A percentile compares a stretch with the other conserved stretches of the same genome.
Evolutionary conservation across 1,139 yeast species (phyloP).

Genomic region (Blastobotrys illinoisensis): DNA sequence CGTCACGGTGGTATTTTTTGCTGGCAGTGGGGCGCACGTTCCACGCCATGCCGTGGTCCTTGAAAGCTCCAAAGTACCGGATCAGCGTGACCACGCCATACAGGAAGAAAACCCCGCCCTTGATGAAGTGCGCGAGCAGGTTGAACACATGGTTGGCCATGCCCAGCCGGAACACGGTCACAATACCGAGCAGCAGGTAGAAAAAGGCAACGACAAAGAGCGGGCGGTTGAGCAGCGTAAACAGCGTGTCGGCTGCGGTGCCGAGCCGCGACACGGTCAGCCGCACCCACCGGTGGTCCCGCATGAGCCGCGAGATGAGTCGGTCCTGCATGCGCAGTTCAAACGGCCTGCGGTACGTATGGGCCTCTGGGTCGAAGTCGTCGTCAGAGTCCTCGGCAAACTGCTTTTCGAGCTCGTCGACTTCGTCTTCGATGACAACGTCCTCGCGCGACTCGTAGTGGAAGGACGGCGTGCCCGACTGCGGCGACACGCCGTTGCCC

Average conservation of each 20-base stretch:
- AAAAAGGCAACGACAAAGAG: conserved; percentile 55
- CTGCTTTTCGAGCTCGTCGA: conserved; percentile 4
- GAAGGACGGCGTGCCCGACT: background rate
- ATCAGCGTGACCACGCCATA: conserved; percentile 74
- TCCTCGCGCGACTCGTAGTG: conserved; percentile 2
- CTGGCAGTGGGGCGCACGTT: conserved; percentile 43
- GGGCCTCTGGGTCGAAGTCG: conserved; percentile 1
- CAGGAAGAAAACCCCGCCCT: conserved; percentile 82
- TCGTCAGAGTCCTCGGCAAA: conserved; percentile 12
- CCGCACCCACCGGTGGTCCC: conserved; percentile 27
- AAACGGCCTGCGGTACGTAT: conserved; percentile 2
- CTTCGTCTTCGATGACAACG: conserved; percentile 13
- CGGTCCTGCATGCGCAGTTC: conserved; percentile 17
- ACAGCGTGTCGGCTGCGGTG: conserved; percentile 36
- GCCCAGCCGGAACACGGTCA: conserved; percentile 68
- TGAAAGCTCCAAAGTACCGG: conserved; percentile 79
- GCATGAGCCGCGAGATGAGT: conserved; percentile 24
- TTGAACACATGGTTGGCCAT: conserved; percentile 63
- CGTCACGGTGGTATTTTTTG: background rate
- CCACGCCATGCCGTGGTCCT: conserved; percentile 87
- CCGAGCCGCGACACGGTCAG: conserved; percentile 38
- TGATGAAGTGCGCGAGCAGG: conserved; percentile 88
- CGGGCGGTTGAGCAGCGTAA: conserved; percentile 57
- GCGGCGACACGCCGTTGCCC: conserved; percentile 19
- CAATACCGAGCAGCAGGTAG: conserved; percentile 69